A percentile compares a stretch with the other conserved stretches of the same genome.
phyloP scores from a whole-genome alignment of 345 rosid species.

The Brassica napus region Da-Ae NC_063446.1:5604501-5605000 shows the following conservation, averaged over 20 bases:
- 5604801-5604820: slow-evolving; percentile 71
- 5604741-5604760: slow-evolving; percentile 87
- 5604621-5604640: slow-evolving; percentile 43
- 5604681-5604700: slow-evolving; percentile 81
- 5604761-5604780: slow-evolving; percentile 74
- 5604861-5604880: not conserved
- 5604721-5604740: slow-evolving; percentile 70
- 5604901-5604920: not conserved
- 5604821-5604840: slow-evolving; percentile 75
- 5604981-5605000: slow-evolving; percentile 80
- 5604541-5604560: slow-evolving; percentile 51
- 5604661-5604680: slow-evolving; percentile 78
- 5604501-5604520: slow-evolving; percentile 67
- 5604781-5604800: slow-evolving; percentile 84
- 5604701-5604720: slow-evolving; percentile 84
- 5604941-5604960: slow-evolving; percentile 84
- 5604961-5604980: slow-evolving; percentile 86
- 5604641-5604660: slow-evolving; percentile 85
- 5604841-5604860: slow-evolving; percentile 58
- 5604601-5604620: not conserved
- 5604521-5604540: slow-evolving; percentile 77
- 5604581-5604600: not conserved
- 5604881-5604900: not conserved
- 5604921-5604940: slow-evolving; percentile 85
- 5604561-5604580: not conserved